phyloP scores from a whole-genome alignment of 768 basidiomycete species.

The Collybiopsis luxurians region DNA sequence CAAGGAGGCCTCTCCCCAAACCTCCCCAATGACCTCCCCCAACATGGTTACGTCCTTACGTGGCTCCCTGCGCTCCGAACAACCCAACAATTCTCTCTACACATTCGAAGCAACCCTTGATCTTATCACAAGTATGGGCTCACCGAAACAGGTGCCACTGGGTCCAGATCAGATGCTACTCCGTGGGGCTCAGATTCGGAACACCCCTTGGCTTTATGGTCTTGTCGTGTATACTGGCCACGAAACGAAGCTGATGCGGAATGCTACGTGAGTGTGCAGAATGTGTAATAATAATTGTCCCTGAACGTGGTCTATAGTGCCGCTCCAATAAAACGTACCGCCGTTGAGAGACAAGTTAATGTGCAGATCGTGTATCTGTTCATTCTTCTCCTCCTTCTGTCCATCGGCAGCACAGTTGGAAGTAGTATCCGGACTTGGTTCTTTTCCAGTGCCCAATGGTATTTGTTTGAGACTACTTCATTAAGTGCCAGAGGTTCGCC shows the following conservation, averaged over 20 bases:
- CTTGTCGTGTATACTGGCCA: conserved; percentile 94
- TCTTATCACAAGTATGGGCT: conserved; percentile 50
- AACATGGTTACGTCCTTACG: conserved; percentile 66
- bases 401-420: conserved; percentile 89
- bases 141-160: conserved; percentile 81
- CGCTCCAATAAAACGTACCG: conserved; percentile 94
- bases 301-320: conserved; percentile 48
- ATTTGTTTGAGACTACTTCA: conserved; percentile 64
- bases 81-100: conserved; percentile 96
- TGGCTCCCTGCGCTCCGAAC: conserved; percentile 89
- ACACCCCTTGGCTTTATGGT: conserved; percentile 96
- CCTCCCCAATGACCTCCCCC: conserved; percentile 75
- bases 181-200: conserved; percentile 92
- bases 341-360: conserved; percentile 95
- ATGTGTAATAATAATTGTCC: background rate
- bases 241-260: conserved; percentile 97
- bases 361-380: conserved; percentile 95
- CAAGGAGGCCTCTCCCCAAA: conserved; percentile 90
- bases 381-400: conserved; percentile 79
- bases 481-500: conserved; percentile 61
- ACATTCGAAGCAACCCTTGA: conserved; percentile 88
- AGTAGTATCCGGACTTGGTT: conserved; percentile 92
- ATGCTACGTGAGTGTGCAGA: conserved; percentile 77
- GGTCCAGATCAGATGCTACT: conserved; percentile 94
- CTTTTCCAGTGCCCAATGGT: conserved; percentile 87